Evolutionary conservation across 2,329 filamentous ascomycete species (phyloP), one percentile per base, ranked within the genome.

Genomic region (Aspergillus sp.): DNA sequence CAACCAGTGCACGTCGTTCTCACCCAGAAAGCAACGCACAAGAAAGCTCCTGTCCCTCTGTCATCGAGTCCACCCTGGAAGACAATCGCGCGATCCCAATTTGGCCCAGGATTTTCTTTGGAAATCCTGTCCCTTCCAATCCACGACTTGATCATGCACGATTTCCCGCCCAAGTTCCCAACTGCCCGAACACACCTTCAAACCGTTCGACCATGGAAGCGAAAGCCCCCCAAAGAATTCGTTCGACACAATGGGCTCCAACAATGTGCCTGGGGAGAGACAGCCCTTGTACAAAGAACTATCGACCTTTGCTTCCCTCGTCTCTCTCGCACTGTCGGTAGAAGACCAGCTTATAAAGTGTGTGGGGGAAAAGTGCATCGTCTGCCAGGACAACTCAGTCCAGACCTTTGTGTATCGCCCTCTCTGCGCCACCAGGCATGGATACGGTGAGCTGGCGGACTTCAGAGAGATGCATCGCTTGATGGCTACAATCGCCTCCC

Each of bases 401-500:
- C 11, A 36, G 11, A 11, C 44, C 3, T 19, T 46, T 4, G 7
- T 46, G 5, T 31, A 32, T 34, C 55, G 49, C 16, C 49, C 55
- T 29, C 32, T 57, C 17, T 44, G 49, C 25, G 49, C 49, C 9
- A 50, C 43, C 2, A 29, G 23, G 25, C 32, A 43, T 45, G 47
- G 52, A 2, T 55, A 55, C 44, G 14, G 25, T 11, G 47, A 57
- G n/a, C 25, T 54, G n/a, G 23, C 32, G 1, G 52, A 55, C 44
- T 55, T 50, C 13, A 32, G 36, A 10, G 29, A 43, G 19, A 38
- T 48, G 31, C 23, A 47, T 20, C 38, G 23, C 14, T 23, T 57
- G 1, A 52, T 57, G 43, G 31, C 42, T 7, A 50, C 49, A 5
- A 49, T 57, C 17, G 52, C 55, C 3, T 55, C 52, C 10, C 47